Evolutionary conservation across 768 basidiomycete species (phyloP).

Genomic region (Dioszegia aurantiaca): DNA sequence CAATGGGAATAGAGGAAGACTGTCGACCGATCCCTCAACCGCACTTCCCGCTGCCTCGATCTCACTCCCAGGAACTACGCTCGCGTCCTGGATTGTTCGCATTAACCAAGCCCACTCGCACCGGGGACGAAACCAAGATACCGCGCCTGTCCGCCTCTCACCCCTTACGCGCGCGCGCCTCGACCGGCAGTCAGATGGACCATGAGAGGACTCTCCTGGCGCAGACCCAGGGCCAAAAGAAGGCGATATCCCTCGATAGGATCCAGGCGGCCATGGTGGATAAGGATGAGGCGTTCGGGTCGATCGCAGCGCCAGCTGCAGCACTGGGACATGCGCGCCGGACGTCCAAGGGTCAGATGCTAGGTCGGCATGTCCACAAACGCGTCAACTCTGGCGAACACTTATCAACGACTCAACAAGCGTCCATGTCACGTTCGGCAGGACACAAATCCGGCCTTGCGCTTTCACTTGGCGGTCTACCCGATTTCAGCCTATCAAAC

Average conservation of each 20-base stretch:
- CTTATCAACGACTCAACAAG: constrained; percentile 14
- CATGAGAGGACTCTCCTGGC: no score
- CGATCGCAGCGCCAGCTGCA: neutral
- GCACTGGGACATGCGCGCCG: constrained; percentile 5
- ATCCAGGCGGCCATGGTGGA: constrained; percentile 20
- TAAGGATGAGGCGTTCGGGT: constrained; percentile 40
- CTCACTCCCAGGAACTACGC: constrained; percentile 34
- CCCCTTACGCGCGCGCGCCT: constrained; percentile 33
- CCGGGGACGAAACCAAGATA: constrained; percentile 31
- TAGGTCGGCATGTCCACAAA: constrained; percentile 23
- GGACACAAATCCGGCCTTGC: constrained; percentile 49
- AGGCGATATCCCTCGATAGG: constrained; percentile 39
- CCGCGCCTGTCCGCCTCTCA: constrained; percentile 35
- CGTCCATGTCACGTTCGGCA: constrained; percentile 40
- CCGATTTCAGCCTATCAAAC: constrained; percentile 37
- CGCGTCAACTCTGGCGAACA: constrained; percentile 37
- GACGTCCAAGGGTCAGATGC: neutral
- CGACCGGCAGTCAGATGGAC: constrained; percentile 32
- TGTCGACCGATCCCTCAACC: constrained; percentile 37
- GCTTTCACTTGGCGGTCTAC: constrained; percentile 35
- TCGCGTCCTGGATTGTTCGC: no score
- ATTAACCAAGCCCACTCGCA: no score
- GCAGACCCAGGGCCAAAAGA: constrained; percentile 25
- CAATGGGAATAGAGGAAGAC: constrained; percentile 26
- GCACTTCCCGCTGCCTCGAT: constrained; percentile 38